Base-by-base conservation (phyloP, 139 green algal genomes). In the Coccomyxa sp. region DNA sequence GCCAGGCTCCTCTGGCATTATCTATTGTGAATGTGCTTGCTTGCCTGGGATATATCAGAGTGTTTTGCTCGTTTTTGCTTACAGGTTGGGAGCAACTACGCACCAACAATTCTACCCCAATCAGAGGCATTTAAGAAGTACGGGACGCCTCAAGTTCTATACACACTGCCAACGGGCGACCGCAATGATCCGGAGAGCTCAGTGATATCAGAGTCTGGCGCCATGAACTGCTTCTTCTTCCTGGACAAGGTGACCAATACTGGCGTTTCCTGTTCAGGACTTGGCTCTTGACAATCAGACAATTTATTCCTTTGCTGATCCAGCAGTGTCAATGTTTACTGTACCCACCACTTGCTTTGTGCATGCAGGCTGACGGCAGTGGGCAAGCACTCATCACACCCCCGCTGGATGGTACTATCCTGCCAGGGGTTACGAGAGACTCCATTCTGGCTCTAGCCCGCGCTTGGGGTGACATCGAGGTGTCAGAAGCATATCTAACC, bases 211-310 rank as follows among this genome's bases (percentile, higher is more conserved):
- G 92, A 95, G 84, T 93, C 86, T 32, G 94, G 94, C 17, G 85
- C 92, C 67, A 97, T 97, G 94, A 97, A 97, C 86, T 77, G 98
- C 13, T 94, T 97, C 75, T 96, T 98, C 82, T 76, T 97, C 59
- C 28, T 95, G 58, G 80, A 89, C 32, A 88, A 91, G 80, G 82
- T 82, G 45, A 25, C 18, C 10, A 71, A 11, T 9, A 71, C 63
- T 9, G 63, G 18, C 10, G 9, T 21, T 28, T 21, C 63, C 63
- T 71, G 18, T 28, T 28, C 21, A 71, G 63, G 63, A 71, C 4
- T 71, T 71, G 18, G 18, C 18, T 71, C 63, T 71, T n/a, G n/a
- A 21, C 4, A 21, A 71, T 1, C 63, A 71, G 21, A 71, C 63
- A 28, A 21, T 71, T 25, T 11, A 3, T 71, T 21, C 4, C 9